These are phyloP conservation scores for Apiospora pterosperma DNA, from an alignment of 2,329 filamentous ascomycete genomes.

Conservation along the genomic window DNA sequence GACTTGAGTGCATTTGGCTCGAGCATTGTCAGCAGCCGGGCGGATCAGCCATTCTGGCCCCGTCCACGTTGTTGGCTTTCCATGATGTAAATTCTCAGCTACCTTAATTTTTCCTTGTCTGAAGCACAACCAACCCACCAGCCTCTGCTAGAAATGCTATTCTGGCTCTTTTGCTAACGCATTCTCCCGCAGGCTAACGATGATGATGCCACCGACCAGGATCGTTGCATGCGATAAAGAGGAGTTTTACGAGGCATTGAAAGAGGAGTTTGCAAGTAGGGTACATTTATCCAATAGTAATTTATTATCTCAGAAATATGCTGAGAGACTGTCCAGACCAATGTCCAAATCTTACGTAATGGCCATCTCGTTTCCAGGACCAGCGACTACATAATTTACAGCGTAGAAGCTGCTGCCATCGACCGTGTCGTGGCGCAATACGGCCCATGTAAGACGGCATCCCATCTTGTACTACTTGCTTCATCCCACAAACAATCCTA, in stretches of 20 bases:
- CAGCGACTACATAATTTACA: slow-evolving; percentile 99
- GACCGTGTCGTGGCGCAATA: slow-evolving; percentile 82
- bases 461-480: slow-evolving; percentile 12
- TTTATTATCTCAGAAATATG: slow-evolving; percentile 28
- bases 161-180: slow-evolving; percentile 19
- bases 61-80: slow-evolving; percentile 63
- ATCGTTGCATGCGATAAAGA: slow-evolving; percentile 92
- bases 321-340: slow-evolving; percentile 65
- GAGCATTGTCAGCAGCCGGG: slow-evolving; percentile 73
- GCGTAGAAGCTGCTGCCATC: slow-evolving; percentile 90
- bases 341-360: slow-evolving; percentile 86
- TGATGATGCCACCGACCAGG: slow-evolving; percentile 45
- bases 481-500: neutral
- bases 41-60: slow-evolving; percentile 74
- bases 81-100: slow-evolving; percentile 99
- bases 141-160: slow-evolving; percentile 15
- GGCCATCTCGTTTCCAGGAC: slow-evolving; percentile 92
- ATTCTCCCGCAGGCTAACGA: slow-evolving; percentile 4
- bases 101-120: slow-evolving; percentile 86
- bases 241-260: slow-evolving; percentile 79
- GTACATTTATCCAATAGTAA: slow-evolving; percentile 54
- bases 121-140: slow-evolving; percentile 45
- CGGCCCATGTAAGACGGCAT: slow-evolving; percentile 73
- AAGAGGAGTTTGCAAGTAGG: slow-evolving; percentile 78
- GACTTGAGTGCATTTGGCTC: slow-evolving; percentile 99